Conservation (phyloP, 2,329 filamentous ascomycete species). For the Xylariaceae sp. region DNA sequence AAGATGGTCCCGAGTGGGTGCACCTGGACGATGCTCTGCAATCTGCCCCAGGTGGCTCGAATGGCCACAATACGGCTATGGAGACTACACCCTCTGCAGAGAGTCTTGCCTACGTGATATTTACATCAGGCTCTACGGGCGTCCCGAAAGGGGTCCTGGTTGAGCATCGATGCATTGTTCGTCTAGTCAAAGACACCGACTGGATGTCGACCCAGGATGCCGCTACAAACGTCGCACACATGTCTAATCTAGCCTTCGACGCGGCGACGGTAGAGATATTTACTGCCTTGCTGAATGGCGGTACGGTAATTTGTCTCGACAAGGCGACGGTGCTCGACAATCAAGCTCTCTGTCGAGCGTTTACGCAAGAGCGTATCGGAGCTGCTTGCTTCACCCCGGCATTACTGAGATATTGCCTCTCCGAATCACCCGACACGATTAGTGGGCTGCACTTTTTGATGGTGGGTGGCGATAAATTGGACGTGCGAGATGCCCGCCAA, state of each 20-base stretch:
- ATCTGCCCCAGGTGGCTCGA: not conserved
- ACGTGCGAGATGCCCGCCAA: conserved; percentile 17
- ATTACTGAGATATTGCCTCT: conserved; percentile 16
- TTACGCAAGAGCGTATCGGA: conserved; percentile 11
- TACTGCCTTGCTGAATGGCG: conserved; percentile 13
- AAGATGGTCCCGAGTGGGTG: no score
- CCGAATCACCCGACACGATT: conserved; percentile 1
- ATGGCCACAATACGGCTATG: not conserved
- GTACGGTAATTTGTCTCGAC: conserved; percentile 18
- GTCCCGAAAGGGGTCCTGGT: conserved; percentile 19
- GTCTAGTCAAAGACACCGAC: conserved; percentile 6
- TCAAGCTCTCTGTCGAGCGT: not conserved
- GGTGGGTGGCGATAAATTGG: conserved; percentile 17
- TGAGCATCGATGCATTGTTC: conserved; percentile 15
- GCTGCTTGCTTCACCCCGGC: conserved; percentile 12
- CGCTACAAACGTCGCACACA: conserved; percentile 6
- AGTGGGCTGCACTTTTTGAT: conserved; percentile 8
- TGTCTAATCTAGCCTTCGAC: conserved; percentile 21
- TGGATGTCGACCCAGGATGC: conserved; percentile 3
- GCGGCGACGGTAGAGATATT: conserved; percentile 18
- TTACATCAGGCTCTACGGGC: conserved; percentile 19
- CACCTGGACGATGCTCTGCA: conserved; percentile 5
- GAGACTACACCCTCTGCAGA: not conserved
- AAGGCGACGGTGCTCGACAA: conserved; percentile 18
- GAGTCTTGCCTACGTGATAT: conserved; percentile 20